These are phyloP conservation scores for Achaetomiella virescens DNA, from an alignment of 495 filamentous ascomycete genomes.

Conservation along the genomic window DNA sequence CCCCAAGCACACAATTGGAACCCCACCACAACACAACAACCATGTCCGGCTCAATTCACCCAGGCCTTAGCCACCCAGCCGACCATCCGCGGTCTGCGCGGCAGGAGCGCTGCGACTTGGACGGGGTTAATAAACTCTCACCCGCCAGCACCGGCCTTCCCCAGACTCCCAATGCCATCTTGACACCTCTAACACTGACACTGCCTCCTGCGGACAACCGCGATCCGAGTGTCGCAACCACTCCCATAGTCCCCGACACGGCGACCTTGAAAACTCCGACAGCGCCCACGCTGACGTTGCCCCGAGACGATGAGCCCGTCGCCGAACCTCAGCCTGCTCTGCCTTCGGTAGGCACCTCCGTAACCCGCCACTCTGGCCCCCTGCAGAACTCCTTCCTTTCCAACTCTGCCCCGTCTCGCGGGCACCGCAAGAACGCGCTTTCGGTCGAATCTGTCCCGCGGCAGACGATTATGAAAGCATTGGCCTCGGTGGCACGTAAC, in stretches of 20 bases:
- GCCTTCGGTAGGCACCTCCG: constrained; percentile 12
- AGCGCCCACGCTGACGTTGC: background rate
- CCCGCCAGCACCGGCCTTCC: constrained; percentile 19
- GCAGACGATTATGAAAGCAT: constrained; percentile 83
- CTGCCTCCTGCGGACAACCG: constrained; percentile 2
- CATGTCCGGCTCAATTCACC: constrained; percentile 36
- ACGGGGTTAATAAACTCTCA: constrained; percentile 22
- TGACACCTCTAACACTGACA: constrained; percentile 11
- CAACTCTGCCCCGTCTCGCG: constrained; percentile 10
- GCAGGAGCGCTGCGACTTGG: constrained; percentile 8
- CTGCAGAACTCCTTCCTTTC: constrained; percentile 1
- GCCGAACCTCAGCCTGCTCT: constrained; percentile 5
- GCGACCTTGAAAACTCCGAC: background rate
- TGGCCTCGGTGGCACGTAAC: constrained; percentile 64
- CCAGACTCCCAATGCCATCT: constrained; percentile 17
- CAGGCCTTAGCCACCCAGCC: constrained; percentile 27
- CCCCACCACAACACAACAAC: constrained; percentile 6
- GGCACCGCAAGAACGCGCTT: constrained; percentile 55
- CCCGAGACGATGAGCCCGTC: constrained; percentile 5
- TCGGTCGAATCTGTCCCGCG: constrained; percentile 70
- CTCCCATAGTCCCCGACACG: constrained; percentile 13
- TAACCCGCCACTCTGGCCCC: constrained; percentile 4
- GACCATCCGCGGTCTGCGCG: constrained; percentile 11
- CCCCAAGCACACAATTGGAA: too few species aligned
- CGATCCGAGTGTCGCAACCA: constrained; percentile 2